Evolutionary conservation across 179 eudicot species (phyloP), one percentile per base, ranked within the genome.

Genomic region (Beta corolliflora): DNA sequence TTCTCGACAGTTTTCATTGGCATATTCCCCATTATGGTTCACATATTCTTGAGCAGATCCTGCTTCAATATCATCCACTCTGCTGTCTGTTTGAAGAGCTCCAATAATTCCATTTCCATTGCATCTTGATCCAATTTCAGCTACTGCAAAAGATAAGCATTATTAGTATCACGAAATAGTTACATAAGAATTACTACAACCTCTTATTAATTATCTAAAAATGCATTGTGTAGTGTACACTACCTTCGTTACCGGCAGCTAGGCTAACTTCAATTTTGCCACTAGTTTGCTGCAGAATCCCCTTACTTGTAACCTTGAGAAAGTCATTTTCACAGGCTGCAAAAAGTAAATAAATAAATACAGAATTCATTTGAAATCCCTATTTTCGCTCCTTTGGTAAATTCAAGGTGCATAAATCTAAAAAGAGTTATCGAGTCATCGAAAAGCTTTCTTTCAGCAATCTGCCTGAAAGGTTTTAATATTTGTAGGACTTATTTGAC

Each of bases 301-400:
- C 76, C 45, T 75, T 83, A 48, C 63, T 75, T 76, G 54, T 69
- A 58, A 69, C 75, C 81, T 45, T 75, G 72, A 52, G 29, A 48
- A 81, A 67, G 25, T 71, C 87, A 75, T 79, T 78, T 82, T 85
- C 75, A 71, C 9, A 68, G 12, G 75, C 85, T 85, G 85, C 63
- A 53, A 55, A 73, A 45, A 9, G 21, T 53, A 15, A 76, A 48
- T 21, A 45, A 9, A 21, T 53, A 15, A 76, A 48, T 21, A 76
- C 53, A 69, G 18, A 68, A 58, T 50, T 21, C 50, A 69, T 44
- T 19, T n/a, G 5, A 4, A 81, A 25, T 44, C 56, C 25, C 16
- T 25, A 16, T 67, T 4, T 14, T 14, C 16, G 50, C 11, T 44
- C 9, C 9, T 52, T 7, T 23, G 10, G 10, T 7, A 21, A 69